Percentiles rank a stretch among this genome's conserved stretches.
Conservation (phyloP, 2,329 filamentous ascomycete species). For the Pseudogymnoascus sp. region DNA sequence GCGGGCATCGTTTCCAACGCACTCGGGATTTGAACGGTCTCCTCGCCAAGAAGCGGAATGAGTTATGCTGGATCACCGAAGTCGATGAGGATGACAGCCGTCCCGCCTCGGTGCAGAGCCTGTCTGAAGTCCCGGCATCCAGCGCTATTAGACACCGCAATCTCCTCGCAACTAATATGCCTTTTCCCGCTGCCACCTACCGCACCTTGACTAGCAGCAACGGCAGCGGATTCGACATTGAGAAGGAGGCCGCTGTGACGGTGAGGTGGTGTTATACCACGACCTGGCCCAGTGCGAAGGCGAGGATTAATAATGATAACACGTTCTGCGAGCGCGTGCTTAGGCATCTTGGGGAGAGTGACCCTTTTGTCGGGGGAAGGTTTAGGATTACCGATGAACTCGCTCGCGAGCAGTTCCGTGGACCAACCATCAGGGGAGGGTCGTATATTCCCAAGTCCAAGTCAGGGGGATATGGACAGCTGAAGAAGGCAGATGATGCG, state of each 20-base stretch:
- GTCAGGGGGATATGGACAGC: slow-evolving; percentile 12
- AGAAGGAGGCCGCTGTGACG: slow-evolving; percentile 35
- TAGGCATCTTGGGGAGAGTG: slow-evolving; percentile 10
- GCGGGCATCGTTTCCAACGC: slow-evolving; percentile 32
- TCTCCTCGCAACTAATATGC: slow-evolving; percentile 1
- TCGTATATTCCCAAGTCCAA: slow-evolving; percentile 28
- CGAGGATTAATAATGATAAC: slow-evolving; percentile 19
- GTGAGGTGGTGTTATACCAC: slow-evolving; percentile 44
- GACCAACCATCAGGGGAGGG: slow-evolving; percentile 34
- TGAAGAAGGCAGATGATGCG: too few relatives aligned
- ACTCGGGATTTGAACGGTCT: slow-evolving; percentile 28
- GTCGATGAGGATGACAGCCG: slow-evolving; percentile 32
- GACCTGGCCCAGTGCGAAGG: slow-evolving; percentile 18
- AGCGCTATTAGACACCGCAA: too few relatives aligned
- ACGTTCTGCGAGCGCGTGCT: slow-evolving; percentile 18
- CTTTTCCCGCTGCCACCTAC: slow-evolving; percentile 1
- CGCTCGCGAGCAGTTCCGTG: slow-evolving; percentile 32
- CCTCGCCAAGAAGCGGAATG: slow-evolving; percentile 34
- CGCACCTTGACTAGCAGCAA: slow-evolving; percentile 31
- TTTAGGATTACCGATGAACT: slow-evolving; percentile 10
- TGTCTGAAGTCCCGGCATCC: slow-evolving; percentile 36
- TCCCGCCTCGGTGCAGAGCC: slow-evolving; percentile 29
- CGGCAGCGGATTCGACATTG: too few relatives aligned
- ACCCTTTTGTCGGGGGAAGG: not conserved
- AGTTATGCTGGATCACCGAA: slow-evolving; percentile 37